Base-by-base conservation (phyloP, 2,329 filamentous ascomycete species). In the Colletotrichum tabaci region DNA sequence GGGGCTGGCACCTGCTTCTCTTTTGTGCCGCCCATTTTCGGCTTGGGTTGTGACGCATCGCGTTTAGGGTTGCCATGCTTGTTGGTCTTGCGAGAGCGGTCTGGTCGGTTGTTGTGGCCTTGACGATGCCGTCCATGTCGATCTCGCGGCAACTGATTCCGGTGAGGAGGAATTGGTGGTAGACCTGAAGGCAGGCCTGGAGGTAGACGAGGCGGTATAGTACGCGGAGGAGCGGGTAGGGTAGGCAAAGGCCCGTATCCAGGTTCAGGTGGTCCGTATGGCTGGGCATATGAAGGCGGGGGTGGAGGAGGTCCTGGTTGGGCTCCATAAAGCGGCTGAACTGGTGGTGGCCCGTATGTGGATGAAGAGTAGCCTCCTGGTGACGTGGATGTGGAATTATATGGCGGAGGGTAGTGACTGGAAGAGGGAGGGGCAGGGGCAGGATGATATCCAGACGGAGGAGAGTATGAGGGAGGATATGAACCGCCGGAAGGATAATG, bases 61-160 rank as follows among this genome's bases (percentile, higher is more conserved):
- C 62, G 68, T 21, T 72, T 76, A 9, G 66, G 73, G 57, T 76
- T 77, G 44, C 64, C 46, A 47, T 78, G 78, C 52, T 30, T 56
- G 18, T 80, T 78, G 53, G 80, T 75, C 15, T 71, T 69, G 21
- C 74, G 73, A 10, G 74, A 74, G 26, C 73, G 56, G 40, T 75
- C 73, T 18, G 74, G 74, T 57, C 79, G 78, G 68, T 76, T 78
- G 21, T 76, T 75, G 23, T 77, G 75, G 42, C 75, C 76, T 10
- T 80, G 78, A 30, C 78, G 77, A 46, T 78, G 76, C 23, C 77
- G 79, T 55, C 76, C 75, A 15, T 81, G 77, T 10, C 79, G 77
- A 30, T 83, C 80, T 60, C 77, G 75, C 52, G 76, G 79, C 23
- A 78, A 78, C 56, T 77, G 81, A 50, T 78, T 77, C 18, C 77